Conservation (phyloP, 2,329 filamentous ascomycete genomes). For the Calonectria multiphialidica region DNA sequence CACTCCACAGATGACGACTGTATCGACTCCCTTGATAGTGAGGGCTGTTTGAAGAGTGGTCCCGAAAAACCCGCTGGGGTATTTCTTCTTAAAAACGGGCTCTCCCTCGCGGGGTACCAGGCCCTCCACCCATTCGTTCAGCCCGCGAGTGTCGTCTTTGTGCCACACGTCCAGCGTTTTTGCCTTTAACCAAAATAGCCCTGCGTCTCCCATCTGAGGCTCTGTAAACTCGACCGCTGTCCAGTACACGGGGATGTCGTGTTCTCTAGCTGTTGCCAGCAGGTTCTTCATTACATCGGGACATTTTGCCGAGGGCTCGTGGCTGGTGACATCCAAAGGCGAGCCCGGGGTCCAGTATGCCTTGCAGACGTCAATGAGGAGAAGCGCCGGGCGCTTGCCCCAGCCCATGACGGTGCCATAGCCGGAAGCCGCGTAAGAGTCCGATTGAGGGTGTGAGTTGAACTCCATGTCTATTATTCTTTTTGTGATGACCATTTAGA, state of each 20-base stretch:
- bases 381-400: constrained; percentile 55
- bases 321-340: constrained; percentile 45
- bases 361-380: constrained; percentile 61
- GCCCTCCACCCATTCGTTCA: constrained; percentile 53
- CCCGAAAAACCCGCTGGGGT: constrained; percentile 51
- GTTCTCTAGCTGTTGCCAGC: constrained; percentile 53
- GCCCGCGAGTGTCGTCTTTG: constrained; percentile 51
- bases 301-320: constrained; percentile 34
- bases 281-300: constrained; percentile 54
- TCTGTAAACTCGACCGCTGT: constrained; percentile 56
- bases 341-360: constrained; percentile 58
- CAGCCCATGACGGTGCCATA: constrained; percentile 58
- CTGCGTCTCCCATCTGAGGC: constrained; percentile 58
- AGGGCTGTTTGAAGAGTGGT: constrained; percentile 56
- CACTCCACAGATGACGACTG: constrained; percentile 59
- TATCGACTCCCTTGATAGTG: constrained; percentile 53
- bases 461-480: constrained; percentile 15
- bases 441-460: neutral
- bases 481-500: no score
- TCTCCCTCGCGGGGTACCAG: constrained; percentile 52
- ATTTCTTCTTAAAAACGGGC: constrained; percentile 54
- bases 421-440: constrained; percentile 49
- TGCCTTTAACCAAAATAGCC: constrained; percentile 56
- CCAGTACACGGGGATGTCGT: constrained; percentile 56
- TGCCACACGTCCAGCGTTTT: constrained; percentile 56